Evolutionary conservation across 805 yeast species (phyloP).

Genomic region (Komagataella kurtzmanii): DNA sequence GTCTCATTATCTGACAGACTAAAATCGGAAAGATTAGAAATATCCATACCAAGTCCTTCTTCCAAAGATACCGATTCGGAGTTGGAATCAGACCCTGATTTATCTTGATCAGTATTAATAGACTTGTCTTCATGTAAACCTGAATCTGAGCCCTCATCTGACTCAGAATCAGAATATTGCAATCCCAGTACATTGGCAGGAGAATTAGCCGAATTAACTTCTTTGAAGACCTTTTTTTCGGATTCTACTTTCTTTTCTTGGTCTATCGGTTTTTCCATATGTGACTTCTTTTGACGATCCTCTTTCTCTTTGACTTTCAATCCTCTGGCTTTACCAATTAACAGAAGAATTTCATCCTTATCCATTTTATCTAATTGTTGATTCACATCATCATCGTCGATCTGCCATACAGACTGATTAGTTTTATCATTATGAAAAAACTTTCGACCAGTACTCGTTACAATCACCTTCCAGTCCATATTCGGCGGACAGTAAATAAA

Average conservation of each 20-base stretch:
- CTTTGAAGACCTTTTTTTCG: not conserved
- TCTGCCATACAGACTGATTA: conserved; percentile 11
- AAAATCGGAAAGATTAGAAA: not conserved
- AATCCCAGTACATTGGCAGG: not conserved
- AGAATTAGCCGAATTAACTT: not conserved
- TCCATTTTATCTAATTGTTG: conserved; percentile 2
- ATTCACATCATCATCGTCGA: conserved; percentile 2
- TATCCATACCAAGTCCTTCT: not conserved
- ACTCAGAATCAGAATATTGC: not conserved
- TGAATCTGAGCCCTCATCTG: not conserved
- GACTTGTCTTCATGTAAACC: not conserved
- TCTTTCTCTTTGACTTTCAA: not conserved
- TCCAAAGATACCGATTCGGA: conserved; percentile 1
- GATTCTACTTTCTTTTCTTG: conserved; percentile 4
- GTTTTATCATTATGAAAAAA: conserved; percentile 9
- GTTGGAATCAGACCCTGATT: not conserved
- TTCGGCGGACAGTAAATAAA: not conserved
- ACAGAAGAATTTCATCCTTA: conserved; percentile 3
- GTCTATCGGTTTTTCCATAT: conserved; percentile 2
- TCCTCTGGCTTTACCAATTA: conserved; percentile 5
- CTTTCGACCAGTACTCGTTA: conserved; percentile 11
- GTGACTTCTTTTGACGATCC: not conserved
- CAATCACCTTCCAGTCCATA: conserved; percentile 9
- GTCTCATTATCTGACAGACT: not conserved
- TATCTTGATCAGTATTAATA: not conserved